Conservation (phyloP, 371 early-diverging fungal genomes). For the Actinomortierella wolfii region DNA sequence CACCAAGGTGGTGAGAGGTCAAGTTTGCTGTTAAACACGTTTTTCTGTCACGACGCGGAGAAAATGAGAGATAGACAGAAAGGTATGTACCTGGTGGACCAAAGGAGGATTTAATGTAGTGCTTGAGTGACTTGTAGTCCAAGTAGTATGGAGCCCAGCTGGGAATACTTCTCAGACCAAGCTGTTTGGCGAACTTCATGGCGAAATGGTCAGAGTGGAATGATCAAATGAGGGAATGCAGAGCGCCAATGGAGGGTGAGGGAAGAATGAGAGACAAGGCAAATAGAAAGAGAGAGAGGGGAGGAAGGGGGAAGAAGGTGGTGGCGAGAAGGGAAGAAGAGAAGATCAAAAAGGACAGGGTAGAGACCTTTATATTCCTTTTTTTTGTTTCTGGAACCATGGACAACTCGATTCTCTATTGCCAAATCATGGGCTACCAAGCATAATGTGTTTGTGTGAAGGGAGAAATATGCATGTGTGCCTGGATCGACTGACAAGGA, state of each 20-base stretch:
- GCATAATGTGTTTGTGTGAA: no score
- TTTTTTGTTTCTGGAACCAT: background rate
- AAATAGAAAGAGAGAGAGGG: background rate
- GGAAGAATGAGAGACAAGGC: background rate
- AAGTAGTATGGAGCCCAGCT: constrained; percentile 60
- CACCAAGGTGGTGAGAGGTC: no score
- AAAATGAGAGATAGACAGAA: background rate
- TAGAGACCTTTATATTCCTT: background rate
- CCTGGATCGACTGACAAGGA: no score
- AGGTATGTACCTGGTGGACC: constrained; percentile 4
- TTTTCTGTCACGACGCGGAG: no score
- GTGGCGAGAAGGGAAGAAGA: background rate
- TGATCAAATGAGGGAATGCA: background rate
- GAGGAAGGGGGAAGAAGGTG: background rate
- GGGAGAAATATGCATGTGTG: no score
- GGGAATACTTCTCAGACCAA: constrained; percentile 59
- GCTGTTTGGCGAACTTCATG: constrained; percentile 71
- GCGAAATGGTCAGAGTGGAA: background rate
- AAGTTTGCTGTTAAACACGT: no score
- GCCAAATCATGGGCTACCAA: no score
- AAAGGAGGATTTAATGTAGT: constrained; percentile 46
- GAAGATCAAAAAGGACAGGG: background rate
- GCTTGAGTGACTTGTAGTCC: constrained; percentile 60
- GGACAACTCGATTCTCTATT: no score
- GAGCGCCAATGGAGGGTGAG: background rate